A percentile compares a stretch with the other conserved stretches of the same genome.
These are phyloP conservation scores for Globisporangium spinosum DNA, from an alignment of 352 stramenopile species.

Conservation along the genomic window DNA sequence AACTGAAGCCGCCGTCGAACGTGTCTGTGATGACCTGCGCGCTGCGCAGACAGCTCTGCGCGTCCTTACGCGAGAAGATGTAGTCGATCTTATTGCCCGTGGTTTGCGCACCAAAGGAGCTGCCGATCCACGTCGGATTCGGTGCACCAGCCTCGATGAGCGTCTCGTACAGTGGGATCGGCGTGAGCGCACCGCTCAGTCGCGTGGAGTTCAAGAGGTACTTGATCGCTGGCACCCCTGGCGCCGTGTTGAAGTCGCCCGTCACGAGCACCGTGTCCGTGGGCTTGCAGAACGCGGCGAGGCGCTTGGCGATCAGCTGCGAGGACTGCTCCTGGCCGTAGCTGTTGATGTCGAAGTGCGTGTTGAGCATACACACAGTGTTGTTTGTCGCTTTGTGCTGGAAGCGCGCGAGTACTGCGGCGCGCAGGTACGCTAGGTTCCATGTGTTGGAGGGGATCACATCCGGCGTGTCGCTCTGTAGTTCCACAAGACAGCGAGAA, in stretches of 20 bases:
- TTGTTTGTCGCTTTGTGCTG: conserved; percentile 23
- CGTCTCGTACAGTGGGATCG: conserved; percentile 61
- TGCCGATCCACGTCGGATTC: conserved; percentile 59
- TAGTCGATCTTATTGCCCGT: conserved; percentile 57
- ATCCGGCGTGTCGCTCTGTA: conserved; percentile 62
- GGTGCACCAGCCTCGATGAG: conserved; percentile 36
- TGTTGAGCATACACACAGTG: conserved; percentile 72
- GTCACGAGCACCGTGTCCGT: conserved; percentile 60
- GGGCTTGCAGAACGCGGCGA: conserved; percentile 36
- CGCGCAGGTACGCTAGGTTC: conserved; percentile 58
- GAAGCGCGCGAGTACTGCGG: conserved; percentile 55
- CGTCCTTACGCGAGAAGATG: conserved; percentile 53
- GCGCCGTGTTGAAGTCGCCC: conserved; percentile 58
- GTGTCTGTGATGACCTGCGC: conserved; percentile 41
- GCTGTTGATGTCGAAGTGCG: conserved; percentile 60
- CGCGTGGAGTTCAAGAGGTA: conserved; percentile 33
- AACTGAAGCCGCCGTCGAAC: conserved; percentile 44
- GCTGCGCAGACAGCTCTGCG: conserved; percentile 38
- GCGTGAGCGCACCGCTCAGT: conserved; percentile 29
- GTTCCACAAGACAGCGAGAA: background rate
- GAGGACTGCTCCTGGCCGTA: conserved; percentile 54
- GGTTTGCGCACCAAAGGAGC: conserved; percentile 36
- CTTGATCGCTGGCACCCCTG: conserved; percentile 30
- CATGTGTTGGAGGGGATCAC: conserved; percentile 56
- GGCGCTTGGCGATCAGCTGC: conserved; percentile 39